phyloP scores from a whole-genome alignment of 441 rosid genomes.

The Populus trichocarpa region DNA sequence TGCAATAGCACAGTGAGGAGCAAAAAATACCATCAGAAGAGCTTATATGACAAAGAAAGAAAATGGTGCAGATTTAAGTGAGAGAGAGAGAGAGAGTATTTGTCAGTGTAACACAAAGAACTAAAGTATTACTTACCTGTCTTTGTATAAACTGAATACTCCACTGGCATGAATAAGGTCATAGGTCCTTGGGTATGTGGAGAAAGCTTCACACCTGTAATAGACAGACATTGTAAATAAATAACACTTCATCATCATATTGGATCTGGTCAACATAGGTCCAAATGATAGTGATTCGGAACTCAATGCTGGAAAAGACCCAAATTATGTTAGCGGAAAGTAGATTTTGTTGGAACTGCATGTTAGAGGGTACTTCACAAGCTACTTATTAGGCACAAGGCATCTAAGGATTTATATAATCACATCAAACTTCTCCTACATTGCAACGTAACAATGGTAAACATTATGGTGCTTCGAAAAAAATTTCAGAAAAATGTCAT shows the following conservation, averaged over 20 bases:
- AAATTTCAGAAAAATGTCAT: not conserved
- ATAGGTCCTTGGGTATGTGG: conserved; percentile 93
- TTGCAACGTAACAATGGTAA: not conserved
- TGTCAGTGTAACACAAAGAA: not conserved
- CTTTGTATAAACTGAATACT: conserved; percentile 71
- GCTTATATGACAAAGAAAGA: not conserved
- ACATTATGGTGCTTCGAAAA: not conserved
- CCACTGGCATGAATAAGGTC: conserved; percentile 89
- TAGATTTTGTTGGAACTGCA: not conserved
- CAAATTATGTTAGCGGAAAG: not conserved
- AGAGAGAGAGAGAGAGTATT: not conserved
- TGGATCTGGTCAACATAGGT: not conserved
- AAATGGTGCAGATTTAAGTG: not conserved
- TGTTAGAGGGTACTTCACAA: not conserved
- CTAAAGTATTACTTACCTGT: conserved; percentile 43
- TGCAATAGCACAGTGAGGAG: not conserved
- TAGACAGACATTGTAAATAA: not conserved
- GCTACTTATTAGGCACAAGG: not conserved
- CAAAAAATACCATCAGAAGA: not conserved
- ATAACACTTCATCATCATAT: not conserved
- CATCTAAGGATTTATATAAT: not conserved
- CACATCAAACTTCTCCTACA: not conserved
- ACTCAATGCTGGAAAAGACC: not conserved
- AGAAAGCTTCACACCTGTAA: conserved; percentile 95
- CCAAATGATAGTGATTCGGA: conserved; percentile 2